Evolutionary conservation across 345 rosid species (phyloP), one percentile per base, ranked within the genome.

Genomic region (Clarkia xantiana): DNA sequence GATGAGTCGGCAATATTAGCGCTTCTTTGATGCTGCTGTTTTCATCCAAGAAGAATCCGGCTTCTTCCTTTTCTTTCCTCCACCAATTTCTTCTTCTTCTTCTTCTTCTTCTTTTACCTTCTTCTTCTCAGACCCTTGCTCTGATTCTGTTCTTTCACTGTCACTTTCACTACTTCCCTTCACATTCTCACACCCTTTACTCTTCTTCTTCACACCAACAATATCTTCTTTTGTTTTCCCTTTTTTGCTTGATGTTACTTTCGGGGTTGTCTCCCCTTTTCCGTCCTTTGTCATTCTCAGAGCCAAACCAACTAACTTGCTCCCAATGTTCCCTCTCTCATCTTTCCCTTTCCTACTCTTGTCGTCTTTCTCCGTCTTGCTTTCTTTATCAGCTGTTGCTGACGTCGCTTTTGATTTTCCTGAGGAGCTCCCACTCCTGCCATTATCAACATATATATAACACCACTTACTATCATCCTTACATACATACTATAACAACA

Each of bases 381-480:
- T 63, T 17, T 62, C 78, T 72, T 60, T 61, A 46, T 56, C 72
- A 42, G 74, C 49, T 44, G 67, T 70, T 11, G 56, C 8, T 1
- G 62, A 48, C 16, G 50, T 40, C 40, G 39, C 53, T 59, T 51
- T 67, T 45, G 83, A 58, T 75, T 87, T 93, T 59, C 77, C 71
- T 25, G 86, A 69, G 47, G 80, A 71, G 65, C 67, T 73, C 47
- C 77, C 87, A 54, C 74, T 71, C 74, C 97, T 86, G 53, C 19
- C 22, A 67, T 51, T 47, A 22, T 18, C 18, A 44, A 44, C 11
- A 50, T 5, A 4, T 5, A 29, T 5, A 29, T 23, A 23, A 23
- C n/a, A 23, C 6, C 29, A 14, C 61, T 44, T 40, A 49, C 14
- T 42, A 44, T 14, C 2, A 12, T 14, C 34, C 36, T n/a, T n/a